Percentiles rank a stretch among this genome's conserved stretches.
These are phyloP conservation scores for Coprinellus micaceus DNA, from an alignment of 768 basidiomycete genomes.

Conservation along the genomic window DNA sequence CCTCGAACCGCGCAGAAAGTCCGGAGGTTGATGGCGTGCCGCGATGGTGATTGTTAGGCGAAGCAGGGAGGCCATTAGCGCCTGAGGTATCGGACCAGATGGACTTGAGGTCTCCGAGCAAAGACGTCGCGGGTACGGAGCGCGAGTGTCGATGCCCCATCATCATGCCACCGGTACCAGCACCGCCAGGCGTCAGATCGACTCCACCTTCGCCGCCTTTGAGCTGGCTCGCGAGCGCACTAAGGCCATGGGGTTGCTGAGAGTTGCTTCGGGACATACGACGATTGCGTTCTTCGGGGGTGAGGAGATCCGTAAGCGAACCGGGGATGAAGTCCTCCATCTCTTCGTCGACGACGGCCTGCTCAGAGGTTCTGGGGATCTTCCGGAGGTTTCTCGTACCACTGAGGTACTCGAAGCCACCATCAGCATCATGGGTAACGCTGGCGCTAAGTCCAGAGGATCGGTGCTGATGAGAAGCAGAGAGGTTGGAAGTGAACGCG, in stretches of 20 bases:
- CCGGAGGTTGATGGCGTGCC: constrained; percentile 45
- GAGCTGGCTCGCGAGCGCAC: constrained; percentile 9
- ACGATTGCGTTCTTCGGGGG: constrained; percentile 80
- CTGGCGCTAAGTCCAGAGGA: constrained; percentile 14
- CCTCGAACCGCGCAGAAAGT: constrained; percentile 42
- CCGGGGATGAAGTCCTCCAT: constrained; percentile 88
- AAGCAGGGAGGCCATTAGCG: constrained; percentile 24
- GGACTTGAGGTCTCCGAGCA: constrained; percentile 71
- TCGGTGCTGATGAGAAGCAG: constrained; percentile 13
- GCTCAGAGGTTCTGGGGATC: constrained; percentile 27
- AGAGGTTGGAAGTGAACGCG: constrained; percentile 6
- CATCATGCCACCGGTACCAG: constrained; percentile 12
- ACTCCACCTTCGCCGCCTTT: neutral
- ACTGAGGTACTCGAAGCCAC: constrained; percentile 39
- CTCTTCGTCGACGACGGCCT: constrained; percentile 68
- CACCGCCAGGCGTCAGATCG: neutral
- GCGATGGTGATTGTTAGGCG: constrained; percentile 32
- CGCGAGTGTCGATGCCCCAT: constrained; percentile 72
- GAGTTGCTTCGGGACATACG: constrained; percentile 76
- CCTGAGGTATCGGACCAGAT: constrained; percentile 68
- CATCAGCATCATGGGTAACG: constrained; percentile 27
- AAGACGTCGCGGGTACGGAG: constrained; percentile 74
- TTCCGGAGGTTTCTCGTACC: constrained; percentile 17
- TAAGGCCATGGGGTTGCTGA: constrained; percentile 28
- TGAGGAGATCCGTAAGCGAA: constrained; percentile 83